phyloP scores from a whole-genome alignment of 1,139 yeast species.

The Sugiyamaella sp. region DNA sequence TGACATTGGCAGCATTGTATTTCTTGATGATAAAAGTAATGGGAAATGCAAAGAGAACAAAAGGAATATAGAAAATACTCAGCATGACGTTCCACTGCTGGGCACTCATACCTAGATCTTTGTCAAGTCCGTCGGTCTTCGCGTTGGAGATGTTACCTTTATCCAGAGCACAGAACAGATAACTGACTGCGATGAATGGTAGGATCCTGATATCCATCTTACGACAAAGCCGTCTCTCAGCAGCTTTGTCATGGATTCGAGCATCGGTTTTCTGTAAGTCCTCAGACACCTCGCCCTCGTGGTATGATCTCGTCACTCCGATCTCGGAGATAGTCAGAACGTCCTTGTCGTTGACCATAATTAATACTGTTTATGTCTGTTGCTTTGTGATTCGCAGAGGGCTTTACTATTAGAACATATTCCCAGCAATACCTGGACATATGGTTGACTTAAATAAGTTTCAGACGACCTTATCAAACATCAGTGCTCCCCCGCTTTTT shows the following conservation, averaged over 20 bases:
- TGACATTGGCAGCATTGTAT: constrained; percentile 46
- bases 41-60: constrained; percentile 37
- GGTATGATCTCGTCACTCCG: constrained; percentile 6
- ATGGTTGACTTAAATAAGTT: not conserved
- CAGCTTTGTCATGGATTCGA: constrained; percentile 29
- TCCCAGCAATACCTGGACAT: not conserved
- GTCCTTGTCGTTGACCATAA: constrained; percentile 9
- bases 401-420: not conserved
- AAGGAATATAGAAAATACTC: constrained; percentile 32
- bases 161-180: constrained; percentile 46
- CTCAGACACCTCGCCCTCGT: constrained; percentile 18
- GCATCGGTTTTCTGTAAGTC: constrained; percentile 26
- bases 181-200: constrained; percentile 45
- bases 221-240: constrained; percentile 31
- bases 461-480: constrained; percentile 6
- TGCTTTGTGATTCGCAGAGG: not conserved
- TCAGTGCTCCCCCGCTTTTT: constrained; percentile 7
- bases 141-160: constrained; percentile 53
- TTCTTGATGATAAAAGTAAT: constrained; percentile 31
- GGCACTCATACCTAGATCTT: constrained; percentile 49
- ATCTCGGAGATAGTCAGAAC: constrained; percentile 11
- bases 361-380: not conserved
- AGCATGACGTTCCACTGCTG: constrained; percentile 39
- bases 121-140: constrained; percentile 54
- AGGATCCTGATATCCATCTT: constrained; percentile 48